These are phyloP conservation scores for Populus tomentosa DNA, from an alignment of 441 rosid species.

Conservation along the genomic window DNA sequence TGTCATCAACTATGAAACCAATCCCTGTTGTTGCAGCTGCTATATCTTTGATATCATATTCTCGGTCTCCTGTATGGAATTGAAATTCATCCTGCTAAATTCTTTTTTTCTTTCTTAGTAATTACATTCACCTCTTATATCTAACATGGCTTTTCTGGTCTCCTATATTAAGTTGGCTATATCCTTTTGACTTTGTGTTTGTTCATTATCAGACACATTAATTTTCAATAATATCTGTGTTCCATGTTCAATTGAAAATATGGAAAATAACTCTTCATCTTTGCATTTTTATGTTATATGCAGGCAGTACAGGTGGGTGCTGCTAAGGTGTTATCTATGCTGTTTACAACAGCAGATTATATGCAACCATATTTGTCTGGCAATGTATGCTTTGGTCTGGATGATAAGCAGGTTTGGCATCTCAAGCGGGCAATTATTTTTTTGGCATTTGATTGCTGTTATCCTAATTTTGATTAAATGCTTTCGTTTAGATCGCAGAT, in stretches of 20 bases:
- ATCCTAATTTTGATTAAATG: constrained; percentile 21
- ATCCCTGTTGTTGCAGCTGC: constrained; percentile 73
- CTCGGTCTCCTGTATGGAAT: constrained; percentile 56
- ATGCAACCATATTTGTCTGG: constrained; percentile 48
- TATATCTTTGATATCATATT: constrained; percentile 73
- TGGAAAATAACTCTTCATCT: neutral
- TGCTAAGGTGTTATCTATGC: constrained; percentile 55
- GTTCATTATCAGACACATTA: neutral
- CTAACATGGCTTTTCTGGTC: neutral
- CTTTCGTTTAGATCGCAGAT: constrained; percentile 58
- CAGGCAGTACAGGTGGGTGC: constrained; percentile 84
- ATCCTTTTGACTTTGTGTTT: neutral
- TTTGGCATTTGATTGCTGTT: constrained; percentile 4
- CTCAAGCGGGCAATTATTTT: constrained; percentile 17
- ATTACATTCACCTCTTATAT: neutral
- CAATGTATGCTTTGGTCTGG: constrained; percentile 62
- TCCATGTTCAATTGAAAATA: neutral
- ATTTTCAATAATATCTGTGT: neutral
- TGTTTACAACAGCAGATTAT: constrained; percentile 54
- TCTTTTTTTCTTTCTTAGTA: neutral
- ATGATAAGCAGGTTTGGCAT: constrained; percentile 62
- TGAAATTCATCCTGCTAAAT: constrained; percentile 12
- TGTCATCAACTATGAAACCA: constrained; percentile 70
- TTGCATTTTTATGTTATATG: constrained; percentile 7
- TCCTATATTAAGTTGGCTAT: neutral